These are phyloP conservation scores for Zygosaccharomyces pseudorouxii DNA, from an alignment of 805 yeast genomes.

Conservation along the genomic window DNA sequence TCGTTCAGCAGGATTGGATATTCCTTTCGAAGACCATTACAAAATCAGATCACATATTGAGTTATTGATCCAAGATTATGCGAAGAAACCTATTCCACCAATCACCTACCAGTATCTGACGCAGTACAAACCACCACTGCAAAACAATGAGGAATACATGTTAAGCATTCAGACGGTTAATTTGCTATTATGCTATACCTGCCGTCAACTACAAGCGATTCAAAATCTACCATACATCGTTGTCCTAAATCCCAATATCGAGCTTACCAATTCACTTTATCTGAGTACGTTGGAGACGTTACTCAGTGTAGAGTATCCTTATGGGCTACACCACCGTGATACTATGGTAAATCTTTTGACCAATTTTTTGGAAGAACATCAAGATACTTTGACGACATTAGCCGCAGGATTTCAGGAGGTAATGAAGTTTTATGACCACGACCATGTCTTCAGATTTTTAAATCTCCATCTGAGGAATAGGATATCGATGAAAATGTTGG, in stretches of 20 bases:
- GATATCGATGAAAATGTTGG: conserved; percentile 78
- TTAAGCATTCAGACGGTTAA: conserved; percentile 55
- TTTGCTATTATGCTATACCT: conserved; percentile 54
- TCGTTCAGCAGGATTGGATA: conserved; percentile 8
- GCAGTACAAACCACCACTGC: conserved; percentile 35
- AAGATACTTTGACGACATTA: conserved; percentile 76
- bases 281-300: conserved; percentile 59
- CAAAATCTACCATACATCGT: conserved; percentile 77
- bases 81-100: conserved; percentile 49
- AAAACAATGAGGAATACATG: conserved; percentile 31
- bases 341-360: conserved; percentile 50
- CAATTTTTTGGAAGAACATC: conserved; percentile 65
- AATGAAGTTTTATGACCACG: conserved; percentile 40
- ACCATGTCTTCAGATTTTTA: conserved; percentile 56
- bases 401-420: conserved; percentile 81
- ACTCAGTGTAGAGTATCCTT: conserved; percentile 40
- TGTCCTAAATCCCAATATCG: conserved; percentile 80
- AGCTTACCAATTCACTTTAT: conserved; percentile 70
- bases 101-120: conserved; percentile 50
- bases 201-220: conserved; percentile 65
- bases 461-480: conserved; percentile 77
- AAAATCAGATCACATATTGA: conserved; percentile 55
- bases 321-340: conserved; percentile 50
- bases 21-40: conserved; percentile 48
- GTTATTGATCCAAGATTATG: conserved; percentile 52